phyloP scores from a whole-genome alignment of 2,329 filamentous ascomycete genomes.

The Sordariomycetes sp. region DNA sequence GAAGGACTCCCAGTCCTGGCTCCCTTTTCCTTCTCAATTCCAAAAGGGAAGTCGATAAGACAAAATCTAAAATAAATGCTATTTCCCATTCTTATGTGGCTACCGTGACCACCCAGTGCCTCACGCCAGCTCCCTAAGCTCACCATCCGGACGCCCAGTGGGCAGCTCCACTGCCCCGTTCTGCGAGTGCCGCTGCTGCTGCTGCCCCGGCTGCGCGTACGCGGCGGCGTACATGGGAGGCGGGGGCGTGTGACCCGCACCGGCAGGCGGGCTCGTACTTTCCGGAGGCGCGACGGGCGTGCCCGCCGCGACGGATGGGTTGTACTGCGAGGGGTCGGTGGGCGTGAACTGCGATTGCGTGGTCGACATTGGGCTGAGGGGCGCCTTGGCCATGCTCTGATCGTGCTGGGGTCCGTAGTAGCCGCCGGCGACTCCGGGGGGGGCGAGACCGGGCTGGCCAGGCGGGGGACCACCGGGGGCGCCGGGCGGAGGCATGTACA shows the following conservation, averaged over 20 bases:
- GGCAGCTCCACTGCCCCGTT: not conserved
- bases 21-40: not conserved
- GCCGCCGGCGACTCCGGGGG: not conserved
- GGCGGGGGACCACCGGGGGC: not conserved
- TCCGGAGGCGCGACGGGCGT: not conserved
- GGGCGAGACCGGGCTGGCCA: not conserved
- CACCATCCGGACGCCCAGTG: not conserved
- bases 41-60: not conserved
- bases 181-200: not conserved
- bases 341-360: not conserved
- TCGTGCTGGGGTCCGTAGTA: not conserved
- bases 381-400: not conserved
- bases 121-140: conserved; percentile 1
- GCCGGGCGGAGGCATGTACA: not conserved
- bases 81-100: not conserved
- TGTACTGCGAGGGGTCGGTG: not conserved
- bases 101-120: not conserved
- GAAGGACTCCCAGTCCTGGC: not conserved
- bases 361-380: not conserved
- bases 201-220: not conserved
- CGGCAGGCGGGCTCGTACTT: not conserved
- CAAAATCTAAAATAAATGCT: no score
- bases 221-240: not conserved
- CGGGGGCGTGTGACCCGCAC: not conserved
- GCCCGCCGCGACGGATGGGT: not conserved